A percentile compares a stretch with the other conserved stretches of the same genome.
Evolutionary conservation across 169 alveolate genomes (phyloP).

Genomic region (Cryptosporidium sp.): DNA sequence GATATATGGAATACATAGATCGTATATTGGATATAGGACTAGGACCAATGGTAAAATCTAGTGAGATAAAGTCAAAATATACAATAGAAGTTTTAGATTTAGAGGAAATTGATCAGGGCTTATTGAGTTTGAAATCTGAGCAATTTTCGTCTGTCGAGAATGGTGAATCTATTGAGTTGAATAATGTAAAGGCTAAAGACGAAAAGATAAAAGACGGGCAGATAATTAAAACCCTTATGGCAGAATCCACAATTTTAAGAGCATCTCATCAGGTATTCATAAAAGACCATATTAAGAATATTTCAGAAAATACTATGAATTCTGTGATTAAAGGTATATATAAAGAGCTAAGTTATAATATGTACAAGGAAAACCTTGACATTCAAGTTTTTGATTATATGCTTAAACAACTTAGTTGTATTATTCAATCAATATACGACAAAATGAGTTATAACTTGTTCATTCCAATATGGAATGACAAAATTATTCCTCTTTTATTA

Average conservation of each 20-base stretch:
- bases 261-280: slow-evolving; percentile 51
- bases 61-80: not conserved
- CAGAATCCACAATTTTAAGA: slow-evolving; percentile 48
- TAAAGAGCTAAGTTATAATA: slow-evolving; percentile 8
- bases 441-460: slow-evolving; percentile 59
- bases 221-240: slow-evolving; percentile 18
- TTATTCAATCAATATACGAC: slow-evolving; percentile 37
- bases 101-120: not conserved
- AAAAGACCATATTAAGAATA: slow-evolving; percentile 25
- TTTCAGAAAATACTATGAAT: slow-evolving; percentile 34
- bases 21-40: slow-evolving; percentile 60
- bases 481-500: slow-evolving; percentile 36
- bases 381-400: slow-evolving; percentile 8
- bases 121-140: not conserved
- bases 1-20: slow-evolving; percentile 66
- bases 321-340: slow-evolving; percentile 31
- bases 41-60: slow-evolving; percentile 44
- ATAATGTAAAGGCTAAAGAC: not conserved
- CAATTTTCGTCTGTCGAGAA: not conserved
- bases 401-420: slow-evolving; percentile 7
- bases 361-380: slow-evolving; percentile 28
- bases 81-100: not conserved
- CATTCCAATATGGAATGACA: slow-evolving; percentile 70
- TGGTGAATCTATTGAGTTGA: not conserved
- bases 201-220: not conserved